A percentile compares a stretch with the other conserved stretches of the same genome.
phyloP scores from a whole-genome alignment of 2,329 filamentous ascomycete species.

The Colletotrichum plurivorum region DNA sequence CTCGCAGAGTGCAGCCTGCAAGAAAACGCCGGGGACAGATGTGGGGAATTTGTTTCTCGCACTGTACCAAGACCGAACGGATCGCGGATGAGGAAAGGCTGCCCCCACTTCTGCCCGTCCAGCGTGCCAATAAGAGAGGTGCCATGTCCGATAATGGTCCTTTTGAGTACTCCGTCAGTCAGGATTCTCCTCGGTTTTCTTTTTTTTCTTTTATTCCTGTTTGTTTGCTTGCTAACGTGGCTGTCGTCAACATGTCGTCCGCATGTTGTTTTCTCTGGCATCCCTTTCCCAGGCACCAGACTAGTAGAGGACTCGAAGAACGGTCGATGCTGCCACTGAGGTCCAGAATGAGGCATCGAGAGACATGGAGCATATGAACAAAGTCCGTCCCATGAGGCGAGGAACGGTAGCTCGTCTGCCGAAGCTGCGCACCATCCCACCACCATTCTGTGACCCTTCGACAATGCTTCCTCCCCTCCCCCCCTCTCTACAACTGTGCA shows the following conservation, averaged over 20 bases:
- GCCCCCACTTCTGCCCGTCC: constrained; percentile 6
- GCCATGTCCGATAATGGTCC: constrained; percentile 1
- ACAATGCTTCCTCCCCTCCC: neutral
- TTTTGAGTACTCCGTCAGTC: neutral
- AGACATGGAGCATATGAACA: neutral
- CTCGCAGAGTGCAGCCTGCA: neutral
- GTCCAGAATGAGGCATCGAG: neutral
- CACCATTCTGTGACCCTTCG: neutral
- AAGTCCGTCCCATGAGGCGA: constrained; percentile 28
- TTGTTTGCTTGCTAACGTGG: no score
- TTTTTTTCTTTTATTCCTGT: neutral
- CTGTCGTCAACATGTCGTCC: neutral
- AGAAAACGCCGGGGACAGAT: constrained; percentile 24
- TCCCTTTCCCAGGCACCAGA: no score
- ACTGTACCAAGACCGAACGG: constrained; percentile 30
- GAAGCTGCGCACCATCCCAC: constrained; percentile 18
- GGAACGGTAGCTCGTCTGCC: constrained; percentile 23
- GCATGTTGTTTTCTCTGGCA: no score
- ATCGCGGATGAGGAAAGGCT: constrained; percentile 34
- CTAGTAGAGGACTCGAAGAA: neutral
- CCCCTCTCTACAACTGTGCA: neutral
- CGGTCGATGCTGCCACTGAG: neutral
- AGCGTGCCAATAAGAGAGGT: constrained; percentile 9
- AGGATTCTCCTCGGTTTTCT: neutral
- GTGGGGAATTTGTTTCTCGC: constrained; percentile 7